A percentile compares a stretch with the other conserved stretches of the same genome.
Conservation (phyloP, 345 rosid species). For the Kandelia obovata region DNA sequence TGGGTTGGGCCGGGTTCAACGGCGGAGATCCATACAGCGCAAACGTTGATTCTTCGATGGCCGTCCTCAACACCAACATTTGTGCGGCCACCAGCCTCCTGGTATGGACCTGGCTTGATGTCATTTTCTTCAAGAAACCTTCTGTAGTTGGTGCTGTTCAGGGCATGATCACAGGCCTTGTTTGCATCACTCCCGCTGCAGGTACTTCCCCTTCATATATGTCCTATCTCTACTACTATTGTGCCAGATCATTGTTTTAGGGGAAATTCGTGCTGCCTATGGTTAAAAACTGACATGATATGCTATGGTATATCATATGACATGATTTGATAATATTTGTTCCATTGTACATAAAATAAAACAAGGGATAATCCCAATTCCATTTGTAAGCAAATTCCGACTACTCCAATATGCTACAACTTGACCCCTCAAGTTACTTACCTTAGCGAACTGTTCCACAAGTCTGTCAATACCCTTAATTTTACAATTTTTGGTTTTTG, state of each 20-base stretch:
- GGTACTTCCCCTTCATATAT: constrained; percentile 17
- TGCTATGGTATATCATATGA: too few species aligned
- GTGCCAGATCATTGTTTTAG: not conserved
- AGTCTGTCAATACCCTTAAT: too few species aligned
- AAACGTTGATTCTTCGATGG: constrained; percentile 42
- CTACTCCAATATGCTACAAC: too few species aligned
- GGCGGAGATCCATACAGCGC: constrained; percentile 53
- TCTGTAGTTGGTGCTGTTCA: constrained; percentile 55
- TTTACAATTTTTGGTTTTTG: not conserved
- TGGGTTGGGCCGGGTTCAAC: constrained; percentile 61
- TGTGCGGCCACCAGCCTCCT: constrained; percentile 54
- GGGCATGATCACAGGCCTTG: constrained; percentile 57
- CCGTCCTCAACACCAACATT: constrained; percentile 50
- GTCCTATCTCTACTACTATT: not conserved
- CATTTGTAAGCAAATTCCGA: too few species aligned
- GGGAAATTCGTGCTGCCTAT: not conserved
- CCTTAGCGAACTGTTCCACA: too few species aligned
- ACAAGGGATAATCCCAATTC: too few species aligned
- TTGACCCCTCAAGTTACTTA: too few species aligned
- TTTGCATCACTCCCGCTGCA: constrained; percentile 55
- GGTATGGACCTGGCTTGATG: constrained; percentile 58
- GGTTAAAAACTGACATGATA: too few species aligned
- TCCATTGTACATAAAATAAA: too few species aligned
- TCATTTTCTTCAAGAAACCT: constrained; percentile 47
- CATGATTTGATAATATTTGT: too few species aligned